Evolutionary conservation across 768 basidiomycete species (phyloP), one percentile per base, ranked within the genome.

Genomic region (Saitozyma sp.): DNA sequence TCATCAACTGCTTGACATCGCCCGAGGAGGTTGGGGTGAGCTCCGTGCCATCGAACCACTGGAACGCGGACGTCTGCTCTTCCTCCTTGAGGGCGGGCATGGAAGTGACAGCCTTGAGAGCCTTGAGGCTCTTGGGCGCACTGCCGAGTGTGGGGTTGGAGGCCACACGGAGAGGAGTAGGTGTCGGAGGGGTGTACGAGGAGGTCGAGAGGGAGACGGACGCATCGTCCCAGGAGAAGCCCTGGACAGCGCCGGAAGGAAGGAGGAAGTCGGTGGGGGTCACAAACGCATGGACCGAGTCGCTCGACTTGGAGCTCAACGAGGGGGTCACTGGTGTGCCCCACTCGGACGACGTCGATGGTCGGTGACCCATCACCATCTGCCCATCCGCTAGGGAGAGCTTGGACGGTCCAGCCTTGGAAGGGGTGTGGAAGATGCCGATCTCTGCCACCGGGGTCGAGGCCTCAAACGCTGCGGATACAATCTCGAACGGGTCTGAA

Each of bases 31-130:
- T 42, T 9, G 43, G 14, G 41, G 20, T 14, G 58, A 29, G 29
- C 29, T 29, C 29, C 29, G 29, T 29, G 2, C 61, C 69, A 51
- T 72, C 69, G 53, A 70, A 69, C 68, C 69, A 68, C 43, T 58
- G 61, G 49, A 65, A 62, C 14, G 58, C 58, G 14, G 17, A 29
- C 14, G 60, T 14, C 39, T 45, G 20, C 17, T 58, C 16, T 40
- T 61, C 69, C 58, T 76, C 74, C 50, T 63, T 71, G 19, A 76
- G 64, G 6, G 72, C 61, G 16, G 74, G 72, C 74, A 76, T 73
- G 43, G 74, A 76, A 8, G 64, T 37, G 45, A 70, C 50, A 11
- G 48, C 56, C 40, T 65, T 64, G 52, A 72, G 45, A 10, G 62
- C 50, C 46, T 63, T 55, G 39, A 69, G 65, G 52, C 62, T 64